phyloP scores from a whole-genome alignment of 805 yeast species.

The Ogataea parapolymorpha region DNA sequence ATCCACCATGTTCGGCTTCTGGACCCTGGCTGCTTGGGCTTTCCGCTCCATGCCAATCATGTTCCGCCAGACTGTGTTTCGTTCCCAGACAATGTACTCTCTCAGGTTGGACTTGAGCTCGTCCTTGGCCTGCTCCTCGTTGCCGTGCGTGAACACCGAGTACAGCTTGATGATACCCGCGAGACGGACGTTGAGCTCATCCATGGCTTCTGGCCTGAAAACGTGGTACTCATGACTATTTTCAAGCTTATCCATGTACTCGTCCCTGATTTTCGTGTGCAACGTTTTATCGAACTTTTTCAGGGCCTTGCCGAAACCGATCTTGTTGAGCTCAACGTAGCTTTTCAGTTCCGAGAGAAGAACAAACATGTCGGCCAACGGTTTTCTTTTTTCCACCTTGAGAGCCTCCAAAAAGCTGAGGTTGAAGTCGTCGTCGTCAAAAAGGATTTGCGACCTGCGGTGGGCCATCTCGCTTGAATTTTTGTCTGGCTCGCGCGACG shows the following conservation, averaged over 20 bases:
- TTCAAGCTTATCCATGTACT: slow-evolving; percentile 50
- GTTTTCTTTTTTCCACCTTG: slow-evolving; percentile 62
- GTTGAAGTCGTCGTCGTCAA: slow-evolving; percentile 37
- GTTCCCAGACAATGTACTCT: slow-evolving; percentile 95
- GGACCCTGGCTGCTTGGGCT: slow-evolving; percentile 64
- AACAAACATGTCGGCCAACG: slow-evolving; percentile 66
- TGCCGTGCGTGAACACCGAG: slow-evolving; percentile 38
- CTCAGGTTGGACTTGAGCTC: slow-evolving; percentile 58
- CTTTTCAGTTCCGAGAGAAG: slow-evolving; percentile 78
- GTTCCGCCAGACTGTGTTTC: slow-evolving; percentile 97
- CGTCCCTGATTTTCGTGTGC: slow-evolving; percentile 54
- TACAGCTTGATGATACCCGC: slow-evolving; percentile 39
- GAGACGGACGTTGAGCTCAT: slow-evolving; percentile 48
- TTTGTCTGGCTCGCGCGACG: slow-evolving; percentile 16
- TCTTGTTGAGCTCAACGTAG: slow-evolving; percentile 75
- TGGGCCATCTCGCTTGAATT: slow-evolving; percentile 18
- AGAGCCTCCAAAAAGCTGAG: slow-evolving; percentile 45
- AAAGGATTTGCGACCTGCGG: slow-evolving; percentile 30
- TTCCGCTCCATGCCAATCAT: slow-evolving; percentile 88
- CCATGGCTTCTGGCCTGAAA: slow-evolving; percentile 49
- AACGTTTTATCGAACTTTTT: slow-evolving; percentile 90
- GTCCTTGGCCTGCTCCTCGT: slow-evolving; percentile 39
- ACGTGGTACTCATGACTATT: slow-evolving; percentile 42
- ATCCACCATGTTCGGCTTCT: slow-evolving; percentile 29
- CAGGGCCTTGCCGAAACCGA: slow-evolving; percentile 86